Evolutionary conservation across 805 yeast genomes (phyloP).

Genomic region (Schizosaccharomyces japonicus): DNA sequence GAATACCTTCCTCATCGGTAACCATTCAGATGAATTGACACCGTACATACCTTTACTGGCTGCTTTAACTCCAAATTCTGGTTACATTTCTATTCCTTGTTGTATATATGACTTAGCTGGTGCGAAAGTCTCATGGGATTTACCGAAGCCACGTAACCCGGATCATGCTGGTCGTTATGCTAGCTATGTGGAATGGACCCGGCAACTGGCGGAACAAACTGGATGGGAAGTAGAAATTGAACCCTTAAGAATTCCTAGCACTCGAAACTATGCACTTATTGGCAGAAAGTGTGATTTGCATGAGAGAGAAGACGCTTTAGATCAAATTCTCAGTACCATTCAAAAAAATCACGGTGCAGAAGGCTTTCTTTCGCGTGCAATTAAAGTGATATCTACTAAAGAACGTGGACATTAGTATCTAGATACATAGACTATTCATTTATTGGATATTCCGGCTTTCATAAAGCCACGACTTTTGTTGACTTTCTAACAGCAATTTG

Average conservation of each 20-base stretch:
- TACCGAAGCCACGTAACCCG: neutral
- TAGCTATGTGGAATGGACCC: constrained; percentile 66
- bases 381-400: constrained; percentile 41
- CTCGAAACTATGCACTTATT: constrained; percentile 74
- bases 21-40: constrained; percentile 84
- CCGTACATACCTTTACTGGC: constrained; percentile 73
- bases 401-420: constrained; percentile 52
- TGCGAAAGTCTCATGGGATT: constrained; percentile 19
- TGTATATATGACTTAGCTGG: constrained; percentile 79
- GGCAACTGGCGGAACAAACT: constrained; percentile 55
- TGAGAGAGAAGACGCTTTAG: neutral
- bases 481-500: too few relatives aligned
- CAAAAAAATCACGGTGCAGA: constrained; percentile 70
- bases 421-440: too few relatives aligned
- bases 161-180: constrained; percentile 16
- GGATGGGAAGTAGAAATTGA: constrained; percentile 80
- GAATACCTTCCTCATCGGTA: constrained; percentile 69
- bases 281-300: constrained; percentile 21
- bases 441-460: too few relatives aligned
- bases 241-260: constrained; percentile 77
- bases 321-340: constrained; percentile 24
- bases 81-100: constrained; percentile 83
- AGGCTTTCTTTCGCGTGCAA: constrained; percentile 67
- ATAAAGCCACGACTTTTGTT: too few relatives aligned
- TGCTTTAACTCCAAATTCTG: constrained; percentile 19